Conservation (phyloP, 2,329 filamentous ascomycete genomes). For the Fusarium pininemorale region DNA sequence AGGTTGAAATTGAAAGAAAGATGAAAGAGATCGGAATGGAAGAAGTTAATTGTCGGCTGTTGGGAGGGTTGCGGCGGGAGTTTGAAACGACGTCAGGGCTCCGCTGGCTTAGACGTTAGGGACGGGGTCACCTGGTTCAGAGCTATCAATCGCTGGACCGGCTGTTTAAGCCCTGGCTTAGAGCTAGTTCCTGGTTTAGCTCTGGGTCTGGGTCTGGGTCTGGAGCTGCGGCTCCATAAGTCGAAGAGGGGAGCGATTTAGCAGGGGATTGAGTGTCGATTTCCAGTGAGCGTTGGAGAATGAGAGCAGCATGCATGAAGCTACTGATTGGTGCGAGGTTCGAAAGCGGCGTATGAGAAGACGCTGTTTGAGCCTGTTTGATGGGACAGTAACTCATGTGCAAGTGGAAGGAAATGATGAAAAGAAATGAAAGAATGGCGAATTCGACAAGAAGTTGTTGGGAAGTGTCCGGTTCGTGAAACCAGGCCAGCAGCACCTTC, state of each 20-base stretch:
- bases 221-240: constrained; percentile 22
- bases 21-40: constrained; percentile 20
- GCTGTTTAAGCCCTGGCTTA: constrained; percentile 9
- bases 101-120: constrained; percentile 30
- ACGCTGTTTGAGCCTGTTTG: not conserved
- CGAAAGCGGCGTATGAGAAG: not conserved
- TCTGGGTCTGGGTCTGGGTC: not conserved
- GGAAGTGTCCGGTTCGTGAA: not conserved
- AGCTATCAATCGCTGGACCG: constrained; percentile 1
- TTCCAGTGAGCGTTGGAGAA: constrained; percentile 1
- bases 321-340: constrained; percentile 16
- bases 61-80: constrained; percentile 16
- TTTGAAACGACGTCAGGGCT: constrained; percentile 44
- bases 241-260: not conserved
- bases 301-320: constrained; percentile 19
- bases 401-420: not conserved
- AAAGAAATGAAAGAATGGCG: not conserved
- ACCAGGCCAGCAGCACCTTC: constrained; percentile 1
- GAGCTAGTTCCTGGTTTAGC: constrained; percentile 1
- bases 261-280: constrained; percentile 9
- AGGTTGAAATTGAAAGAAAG: constrained; percentile 4
- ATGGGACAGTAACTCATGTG: not conserved
- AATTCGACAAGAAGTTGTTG: not conserved
- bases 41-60: constrained; percentile 26
- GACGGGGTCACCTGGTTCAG: constrained; percentile 27